Evolutionary conservation across 2,329 filamentous ascomycete genomes (phyloP).

Genomic region (Orbilia javanica): DNA sequence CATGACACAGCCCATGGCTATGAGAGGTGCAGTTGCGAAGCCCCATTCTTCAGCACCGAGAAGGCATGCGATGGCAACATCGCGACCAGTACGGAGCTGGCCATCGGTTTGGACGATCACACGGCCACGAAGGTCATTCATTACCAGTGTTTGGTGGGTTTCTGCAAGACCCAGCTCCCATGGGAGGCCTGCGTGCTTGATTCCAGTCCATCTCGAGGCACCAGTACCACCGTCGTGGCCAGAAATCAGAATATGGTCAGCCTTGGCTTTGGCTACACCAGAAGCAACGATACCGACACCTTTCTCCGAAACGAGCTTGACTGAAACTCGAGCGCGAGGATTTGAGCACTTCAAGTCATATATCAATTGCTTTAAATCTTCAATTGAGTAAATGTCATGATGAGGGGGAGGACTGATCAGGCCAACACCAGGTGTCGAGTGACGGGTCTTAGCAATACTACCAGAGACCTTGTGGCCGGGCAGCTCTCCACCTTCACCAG

Average conservation of each 20-base stretch:
- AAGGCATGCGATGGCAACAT: constrained; percentile 93
- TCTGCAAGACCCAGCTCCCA: constrained; percentile 98
- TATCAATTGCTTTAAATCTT: constrained; percentile 96
- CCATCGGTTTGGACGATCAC: constrained; percentile 97
- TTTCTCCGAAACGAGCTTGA: constrained; percentile 97
- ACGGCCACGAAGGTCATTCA: constrained; percentile 95
- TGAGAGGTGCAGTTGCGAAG: constrained; percentile 92
- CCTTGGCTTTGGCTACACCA: constrained; percentile 96
- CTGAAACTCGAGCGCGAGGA: constrained; percentile 89
- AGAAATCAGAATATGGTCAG: constrained; percentile 95
- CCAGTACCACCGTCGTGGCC: constrained; percentile 97
- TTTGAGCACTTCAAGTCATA: constrained; percentile 98
- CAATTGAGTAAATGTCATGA: constrained; percentile 98
- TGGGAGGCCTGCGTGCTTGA: constrained; percentile 96
- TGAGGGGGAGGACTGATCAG: constrained; percentile 95
- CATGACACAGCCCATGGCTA: constrained; percentile 96
- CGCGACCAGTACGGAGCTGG: constrained; percentile 89
- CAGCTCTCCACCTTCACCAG: constrained; percentile 94
- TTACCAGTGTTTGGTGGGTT: constrained; percentile 93
- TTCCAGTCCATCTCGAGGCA: constrained; percentile 97
- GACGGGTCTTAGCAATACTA: constrained; percentile 91
- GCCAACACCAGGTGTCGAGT: constrained; percentile 95
- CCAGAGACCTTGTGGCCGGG: constrained; percentile 96
- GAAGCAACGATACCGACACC: constrained; percentile 98
- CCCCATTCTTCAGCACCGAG: constrained; percentile 98